These are phyloP conservation scores for Alternaria consortialis DNA, from an alignment of 2,329 filamentous ascomycete species.

Conservation along the genomic window DNA sequence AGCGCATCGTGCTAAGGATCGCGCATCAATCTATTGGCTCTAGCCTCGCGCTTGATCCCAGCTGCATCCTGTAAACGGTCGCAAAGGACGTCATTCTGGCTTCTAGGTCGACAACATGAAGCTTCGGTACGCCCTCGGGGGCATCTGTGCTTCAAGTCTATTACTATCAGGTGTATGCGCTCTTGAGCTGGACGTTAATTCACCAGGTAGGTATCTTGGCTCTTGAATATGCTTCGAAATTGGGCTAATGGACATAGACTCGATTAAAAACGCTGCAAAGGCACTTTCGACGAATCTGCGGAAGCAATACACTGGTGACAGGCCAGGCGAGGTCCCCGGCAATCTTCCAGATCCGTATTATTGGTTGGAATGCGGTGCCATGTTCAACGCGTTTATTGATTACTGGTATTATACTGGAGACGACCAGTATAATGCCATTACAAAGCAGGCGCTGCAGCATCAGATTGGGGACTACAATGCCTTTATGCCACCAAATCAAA, in stretches of 20 bases:
- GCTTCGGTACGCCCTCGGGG: constrained; percentile 42
- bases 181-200: constrained; percentile 43
- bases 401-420: constrained; percentile 57
- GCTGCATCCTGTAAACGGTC: no score
- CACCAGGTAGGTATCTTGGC: constrained; percentile 34
- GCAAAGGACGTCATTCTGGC: no score
- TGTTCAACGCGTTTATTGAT: constrained; percentile 52
- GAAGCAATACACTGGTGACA: constrained; percentile 71
- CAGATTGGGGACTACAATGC: constrained; percentile 77
- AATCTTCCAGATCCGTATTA: constrained; percentile 60
- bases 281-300: constrained; percentile 69
- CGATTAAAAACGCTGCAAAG: constrained; percentile 69
- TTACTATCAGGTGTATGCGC: constrained; percentile 44
- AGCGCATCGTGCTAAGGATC: no score
- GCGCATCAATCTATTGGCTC: no score
- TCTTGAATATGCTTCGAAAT: neutral
- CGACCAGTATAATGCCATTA: constrained; percentile 51
- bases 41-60: no score
- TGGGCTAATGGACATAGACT: constrained; percentile 58
- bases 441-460: constrained; percentile 68
- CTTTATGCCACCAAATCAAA: constrained; percentile 81
- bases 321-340: constrained; percentile 66
- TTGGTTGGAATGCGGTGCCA: constrained; percentile 56
- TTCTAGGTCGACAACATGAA: constrained; percentile 40
- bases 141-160: constrained; percentile 42